Evolutionary conservation across 2,329 filamentous ascomycete species (phyloP), one percentile per base, ranked within the genome.

Genomic region (Ambrosiella cleistominuta): DNA sequence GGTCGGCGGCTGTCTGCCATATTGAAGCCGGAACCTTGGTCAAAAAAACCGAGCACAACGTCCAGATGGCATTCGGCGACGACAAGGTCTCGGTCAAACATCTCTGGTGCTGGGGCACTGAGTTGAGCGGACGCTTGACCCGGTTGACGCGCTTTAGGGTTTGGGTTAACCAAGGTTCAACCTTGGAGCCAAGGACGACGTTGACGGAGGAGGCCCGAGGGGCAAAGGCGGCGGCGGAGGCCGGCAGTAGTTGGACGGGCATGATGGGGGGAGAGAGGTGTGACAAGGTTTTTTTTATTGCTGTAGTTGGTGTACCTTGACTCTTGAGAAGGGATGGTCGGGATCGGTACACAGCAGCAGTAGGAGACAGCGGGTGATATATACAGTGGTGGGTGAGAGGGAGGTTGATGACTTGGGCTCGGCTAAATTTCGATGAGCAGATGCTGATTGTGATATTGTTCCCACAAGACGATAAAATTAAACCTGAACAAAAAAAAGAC

Each of bases 61-160:
- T 94, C 91, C 91, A 98, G 70, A 97, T 91, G 64, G 91, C 93
- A 67, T 88, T 88, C 61, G 83, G 71, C 57, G 86, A 90, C 45
- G 91, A 96, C 57, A 98, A 77, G 0, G 86, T 95, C 75, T 97
- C 93, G 60, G 90, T 95, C 66, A 98, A 80, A 73, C 91, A 97
- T 76, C 88, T 82, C 65, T 90, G 89, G 74, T 97, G 93, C 71
- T 98, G 93, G 60, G 88, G 84, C 54, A 96, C 87, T 70, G 87
- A 96, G 79, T 98, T 98, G 71, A 97, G 80, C 62, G 93, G 91
- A 66, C 93, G 86, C 80, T 97, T 98, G 66, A 96, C 83, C 65
- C 86, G 82, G 78, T 95, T 97, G 74, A 96, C 89, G 70, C 93
- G 84, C 79, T 97, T 97, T 66, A 98, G 78, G 9, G 90, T 95